phyloP scores from a whole-genome alignment of 1,139 yeast genomes.

The Scheffersomyces segobiensis region DNA sequence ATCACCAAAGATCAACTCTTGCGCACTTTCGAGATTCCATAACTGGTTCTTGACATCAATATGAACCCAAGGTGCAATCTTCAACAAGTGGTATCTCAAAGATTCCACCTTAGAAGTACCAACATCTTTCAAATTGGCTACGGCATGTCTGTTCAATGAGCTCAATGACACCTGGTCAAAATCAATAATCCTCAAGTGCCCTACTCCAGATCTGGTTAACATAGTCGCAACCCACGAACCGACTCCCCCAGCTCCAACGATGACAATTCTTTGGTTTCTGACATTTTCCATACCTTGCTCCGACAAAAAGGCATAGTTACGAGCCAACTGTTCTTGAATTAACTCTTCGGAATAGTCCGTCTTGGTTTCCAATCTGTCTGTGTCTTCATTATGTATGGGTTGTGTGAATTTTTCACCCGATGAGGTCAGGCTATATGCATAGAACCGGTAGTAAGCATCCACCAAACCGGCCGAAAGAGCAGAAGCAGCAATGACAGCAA shows the following conservation, averaged over 20 bases:
- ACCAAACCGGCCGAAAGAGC: constrained; percentile 37
- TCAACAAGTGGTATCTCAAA: constrained; percentile 58
- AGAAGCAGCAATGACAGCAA: constrained; percentile 40
- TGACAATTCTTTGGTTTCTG: constrained; percentile 71
- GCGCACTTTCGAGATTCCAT: constrained; percentile 70
- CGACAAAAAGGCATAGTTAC: constrained; percentile 90
- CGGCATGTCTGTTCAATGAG: constrained; percentile 90
- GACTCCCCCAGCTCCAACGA: constrained; percentile 98
- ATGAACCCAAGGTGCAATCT: constrained; percentile 89
- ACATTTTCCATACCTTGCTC: constrained; percentile 79
- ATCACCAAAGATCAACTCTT: constrained; percentile 55
- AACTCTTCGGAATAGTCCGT: constrained; percentile 64
- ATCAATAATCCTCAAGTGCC: constrained; percentile 76
- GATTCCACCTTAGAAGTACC: constrained; percentile 88
- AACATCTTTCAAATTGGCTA: constrained; percentile 84
- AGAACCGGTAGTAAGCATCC: constrained; percentile 38
- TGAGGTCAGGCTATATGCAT: background rate
- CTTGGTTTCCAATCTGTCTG: background rate
- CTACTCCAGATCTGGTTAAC: constrained; percentile 88
- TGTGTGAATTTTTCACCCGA: background rate
- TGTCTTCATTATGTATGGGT: background rate
- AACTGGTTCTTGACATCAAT: constrained; percentile 76
- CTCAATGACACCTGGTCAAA: constrained; percentile 94
- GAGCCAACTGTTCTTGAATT: constrained; percentile 85
- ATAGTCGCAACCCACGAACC: constrained; percentile 97